Conservation (phyloP, 805 yeast species). For the Monosporozyma aquatica region DNA sequence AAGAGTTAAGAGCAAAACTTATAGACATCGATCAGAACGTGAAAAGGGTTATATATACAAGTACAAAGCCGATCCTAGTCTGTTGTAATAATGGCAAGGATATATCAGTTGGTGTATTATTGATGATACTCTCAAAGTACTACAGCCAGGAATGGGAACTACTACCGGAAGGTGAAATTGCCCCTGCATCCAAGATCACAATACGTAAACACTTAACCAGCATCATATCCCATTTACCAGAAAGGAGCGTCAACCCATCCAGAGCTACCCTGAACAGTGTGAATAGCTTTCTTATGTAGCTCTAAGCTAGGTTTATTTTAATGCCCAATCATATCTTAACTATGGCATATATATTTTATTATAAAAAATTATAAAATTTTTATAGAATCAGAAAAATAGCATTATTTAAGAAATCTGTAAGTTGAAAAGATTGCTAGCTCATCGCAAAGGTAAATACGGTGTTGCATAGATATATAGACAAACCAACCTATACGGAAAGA, state of each 20-base stretch:
- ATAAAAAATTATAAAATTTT: no score
- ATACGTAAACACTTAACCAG: conserved; percentile 48
- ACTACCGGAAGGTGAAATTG: conserved; percentile 1
- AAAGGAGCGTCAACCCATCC: conserved; percentile 58
- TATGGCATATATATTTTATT: no score
- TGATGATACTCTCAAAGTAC: conserved; percentile 41
- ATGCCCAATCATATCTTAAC: conserved; percentile 1
- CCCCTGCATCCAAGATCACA: conserved; percentile 37
- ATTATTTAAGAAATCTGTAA: no score
- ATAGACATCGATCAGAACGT: conserved; percentile 26
- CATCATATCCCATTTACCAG: conserved; percentile 34
- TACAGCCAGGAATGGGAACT: conserved; percentile 38
- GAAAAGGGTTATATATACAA: neutral
- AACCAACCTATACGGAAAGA: no score
- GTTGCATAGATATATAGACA: no score
- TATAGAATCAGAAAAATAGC: no score
- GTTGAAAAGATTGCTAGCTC: no score
- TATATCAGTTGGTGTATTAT: conserved; percentile 50
- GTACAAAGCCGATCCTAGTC: conserved; percentile 31
- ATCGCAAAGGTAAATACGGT: no score
- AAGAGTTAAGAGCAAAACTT: conserved; percentile 42
- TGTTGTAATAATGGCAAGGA: conserved; percentile 61
- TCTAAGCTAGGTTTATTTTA: neutral
- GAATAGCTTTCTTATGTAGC: conserved; percentile 44
- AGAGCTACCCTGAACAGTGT: conserved; percentile 69